phyloP scores from a whole-genome alignment of 78 protist species.

The Tieghemostelium lacteum region DNA sequence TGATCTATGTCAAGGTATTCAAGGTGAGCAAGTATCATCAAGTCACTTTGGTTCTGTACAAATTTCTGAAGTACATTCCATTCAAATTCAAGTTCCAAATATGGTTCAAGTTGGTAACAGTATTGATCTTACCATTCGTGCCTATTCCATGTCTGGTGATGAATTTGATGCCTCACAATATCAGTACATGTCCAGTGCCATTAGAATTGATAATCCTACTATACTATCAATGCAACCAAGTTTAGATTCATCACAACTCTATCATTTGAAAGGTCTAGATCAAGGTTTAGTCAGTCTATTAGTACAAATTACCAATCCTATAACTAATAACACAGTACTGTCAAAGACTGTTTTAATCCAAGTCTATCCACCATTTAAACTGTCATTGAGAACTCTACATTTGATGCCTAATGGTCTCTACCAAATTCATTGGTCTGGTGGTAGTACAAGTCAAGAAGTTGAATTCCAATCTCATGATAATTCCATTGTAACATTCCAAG shows the following conservation, averaged over 20 bases:
- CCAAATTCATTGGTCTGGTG: conserved; percentile 73
- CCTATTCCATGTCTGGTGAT: conserved; percentile 11
- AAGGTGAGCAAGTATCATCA: not conserved
- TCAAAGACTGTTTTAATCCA: conserved; percentile 40
- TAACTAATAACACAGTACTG: not conserved
- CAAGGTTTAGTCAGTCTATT: conserved; percentile 46
- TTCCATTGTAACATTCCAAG: conserved; percentile 16
- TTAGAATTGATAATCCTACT: conserved; percentile 67
- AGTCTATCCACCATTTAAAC: conserved; percentile 69
- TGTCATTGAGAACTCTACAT: conserved; percentile 49
- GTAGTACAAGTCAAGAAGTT: conserved; percentile 65
- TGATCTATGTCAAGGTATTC: conserved; percentile 45
- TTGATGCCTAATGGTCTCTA: conserved; percentile 71
- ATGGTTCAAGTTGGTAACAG: conserved; percentile 58
- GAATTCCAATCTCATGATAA: conserved; percentile 1
- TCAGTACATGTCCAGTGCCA: conserved; percentile 13
- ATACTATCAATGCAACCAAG: conserved; percentile 20
- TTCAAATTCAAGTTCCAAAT: conserved; percentile 15
- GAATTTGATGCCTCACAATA: conserved; percentile 30
- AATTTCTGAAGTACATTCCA: conserved; percentile 19
- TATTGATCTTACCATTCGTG: conserved; percentile 9
- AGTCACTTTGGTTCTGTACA: conserved; percentile 12
- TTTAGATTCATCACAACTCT: not conserved
- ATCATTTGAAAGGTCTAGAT: conserved; percentile 43
- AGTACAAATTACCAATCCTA: conserved; percentile 29